Evolutionary conservation across 1,284 basidiomycete species (phyloP).

Genomic region (Phellopilus nigrolimitatus): DNA sequence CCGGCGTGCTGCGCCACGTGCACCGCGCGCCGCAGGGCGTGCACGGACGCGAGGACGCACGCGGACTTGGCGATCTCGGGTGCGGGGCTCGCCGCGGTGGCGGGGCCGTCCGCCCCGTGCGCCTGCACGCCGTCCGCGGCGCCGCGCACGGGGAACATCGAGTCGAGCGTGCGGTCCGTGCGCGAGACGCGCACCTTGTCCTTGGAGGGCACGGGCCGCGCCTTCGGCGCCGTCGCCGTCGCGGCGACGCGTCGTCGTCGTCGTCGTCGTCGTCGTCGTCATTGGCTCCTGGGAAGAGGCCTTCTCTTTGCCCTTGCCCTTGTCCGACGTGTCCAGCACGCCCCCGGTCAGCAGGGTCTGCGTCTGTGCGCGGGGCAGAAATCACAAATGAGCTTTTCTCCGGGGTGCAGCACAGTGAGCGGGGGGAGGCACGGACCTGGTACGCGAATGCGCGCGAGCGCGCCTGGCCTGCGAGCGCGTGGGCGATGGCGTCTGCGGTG

Average conservation of each 20-base stretch:
- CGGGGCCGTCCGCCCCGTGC: neutral
- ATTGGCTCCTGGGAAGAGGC: conserved; percentile 29
- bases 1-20: conserved; percentile 63
- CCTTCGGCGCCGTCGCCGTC: conserved; percentile 4
- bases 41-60: conserved; percentile 80
- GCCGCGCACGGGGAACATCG: conserved; percentile 75
- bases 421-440: conserved; percentile 51
- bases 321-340: conserved; percentile 32
- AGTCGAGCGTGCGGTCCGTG: conserved; percentile 86
- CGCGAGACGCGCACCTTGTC: conserved; percentile 92
- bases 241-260: conserved; percentile 16
- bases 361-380: too few relatives aligned
- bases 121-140: conserved; percentile 25
- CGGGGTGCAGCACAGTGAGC: too few relatives aligned
- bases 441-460: conserved; percentile 76
- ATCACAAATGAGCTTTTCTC: too few relatives aligned
- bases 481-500: conserved; percentile 72
- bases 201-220: conserved; percentile 64
- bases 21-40: conserved; percentile 58
- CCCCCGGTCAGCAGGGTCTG: conserved; percentile 63
- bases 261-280: conserved; percentile 29
- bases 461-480: conserved; percentile 61
- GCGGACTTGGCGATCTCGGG: conserved; percentile 72
- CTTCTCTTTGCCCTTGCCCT: conserved; percentile 44
- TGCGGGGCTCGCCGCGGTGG: conserved; percentile 15